Evolutionary conservation across 495 filamentous ascomycete genomes (phyloP), one percentile per base, ranked within the genome.

Genomic region (Halenospora varia): DNA sequence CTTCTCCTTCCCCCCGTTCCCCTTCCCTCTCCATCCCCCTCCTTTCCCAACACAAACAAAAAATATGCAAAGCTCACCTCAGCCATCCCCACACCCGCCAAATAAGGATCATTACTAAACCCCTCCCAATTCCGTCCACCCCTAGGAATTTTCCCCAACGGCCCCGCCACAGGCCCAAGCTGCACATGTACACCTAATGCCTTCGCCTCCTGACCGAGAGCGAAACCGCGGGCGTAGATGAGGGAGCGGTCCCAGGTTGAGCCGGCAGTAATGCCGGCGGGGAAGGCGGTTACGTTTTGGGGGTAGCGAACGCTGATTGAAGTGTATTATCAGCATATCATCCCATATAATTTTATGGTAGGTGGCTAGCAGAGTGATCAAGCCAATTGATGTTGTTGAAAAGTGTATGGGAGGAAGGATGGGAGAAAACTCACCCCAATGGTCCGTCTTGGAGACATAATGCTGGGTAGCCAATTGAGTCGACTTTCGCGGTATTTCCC

Each of bases 111-210:
- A 17, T 87, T 85, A 1, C 86, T 82, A 67, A 82, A 83, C 8
- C 50, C 50, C 24, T 35, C 50, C 53, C 53, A 47, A 48, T 55
- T 48, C 17, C 44, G 35, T 10, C 40, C n/a, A 9, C 8, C 56
- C 26, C 35, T 49, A 17, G 91, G 85, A 24, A 77, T 70, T 48
- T 88, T 83, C 20, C 90, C 90, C 17, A 95, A 73, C 0, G 93
- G 92, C 0, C 93, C 93, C 42, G 89, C 88, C 19, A 94, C 93
- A 9, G 93, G 93, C 1, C 93, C 93, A 24, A 97, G 77, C 60
- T 90, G 81, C 19, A 96, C 82, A 61, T 95, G 90, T 53, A 95
- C 80, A 55, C 90, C 91, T 69, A 65, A 45, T 2, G 51, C 59
- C 29, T 65, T 65, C 25, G 62, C 49, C 35, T 62, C 62, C 20